These are phyloP conservation scores for Cladosporium sp. DNA, from an alignment of 2,329 filamentous ascomycete genomes.

Conservation along the genomic window DNA sequence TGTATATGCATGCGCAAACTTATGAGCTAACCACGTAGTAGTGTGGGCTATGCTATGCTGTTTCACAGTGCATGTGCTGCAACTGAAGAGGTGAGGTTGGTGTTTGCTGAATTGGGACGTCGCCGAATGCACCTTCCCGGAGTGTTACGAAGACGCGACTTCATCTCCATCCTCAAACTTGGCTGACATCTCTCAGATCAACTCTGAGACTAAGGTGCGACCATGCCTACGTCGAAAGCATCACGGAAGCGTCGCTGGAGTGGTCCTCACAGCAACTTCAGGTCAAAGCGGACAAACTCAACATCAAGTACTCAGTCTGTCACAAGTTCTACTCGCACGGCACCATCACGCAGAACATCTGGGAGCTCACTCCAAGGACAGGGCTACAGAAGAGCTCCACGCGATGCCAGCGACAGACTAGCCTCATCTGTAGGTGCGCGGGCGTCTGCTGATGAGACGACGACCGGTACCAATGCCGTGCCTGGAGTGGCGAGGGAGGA, in stretches of 20 bases:
- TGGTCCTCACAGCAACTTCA: not conserved
- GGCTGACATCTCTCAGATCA: not conserved
- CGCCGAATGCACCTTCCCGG: not conserved
- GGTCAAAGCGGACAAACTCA: not conserved
- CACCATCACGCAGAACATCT: not conserved
- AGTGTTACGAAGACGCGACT: not conserved
- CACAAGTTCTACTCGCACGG: not conserved
- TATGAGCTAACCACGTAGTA: too few relatives aligned
- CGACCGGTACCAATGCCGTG: not conserved
- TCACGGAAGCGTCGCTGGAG: conserved; percentile 14
- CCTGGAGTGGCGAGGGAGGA: not conserved
- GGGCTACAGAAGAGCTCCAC: not conserved
- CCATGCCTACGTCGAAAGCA: not conserved
- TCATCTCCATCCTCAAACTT: not conserved
- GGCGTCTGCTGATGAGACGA: not conserved
- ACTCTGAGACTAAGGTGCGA: not conserved
- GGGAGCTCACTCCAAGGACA: not conserved
- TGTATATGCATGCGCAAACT: too few relatives aligned
- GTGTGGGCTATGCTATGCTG: too few relatives aligned
- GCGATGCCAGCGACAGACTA: not conserved
- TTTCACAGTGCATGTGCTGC: too few relatives aligned
- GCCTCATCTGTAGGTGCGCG: not conserved
- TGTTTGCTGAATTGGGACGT: not conserved
- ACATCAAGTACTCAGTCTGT: not conserved
- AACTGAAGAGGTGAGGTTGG: not conserved